These are phyloP conservation scores for Globisporangium spiculum DNA, from an alignment of 352 stramenopile genomes.

Conservation along the genomic window DNA sequence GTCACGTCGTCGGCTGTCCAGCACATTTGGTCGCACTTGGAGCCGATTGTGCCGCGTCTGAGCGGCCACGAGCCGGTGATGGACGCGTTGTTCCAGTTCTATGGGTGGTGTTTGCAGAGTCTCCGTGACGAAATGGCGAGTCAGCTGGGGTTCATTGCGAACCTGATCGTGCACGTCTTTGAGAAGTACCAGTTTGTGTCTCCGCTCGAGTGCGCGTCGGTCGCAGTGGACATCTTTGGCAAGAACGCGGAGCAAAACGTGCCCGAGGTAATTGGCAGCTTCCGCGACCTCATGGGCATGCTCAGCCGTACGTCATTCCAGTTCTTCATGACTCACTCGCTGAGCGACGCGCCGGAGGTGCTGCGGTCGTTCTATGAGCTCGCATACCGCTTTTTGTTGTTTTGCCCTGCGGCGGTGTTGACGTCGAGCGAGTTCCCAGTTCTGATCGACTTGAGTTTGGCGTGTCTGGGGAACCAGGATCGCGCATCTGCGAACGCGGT, in stretches of 20 bases:
- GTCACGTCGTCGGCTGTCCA: slow-evolving; percentile 49
- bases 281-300: slow-evolving; percentile 51
- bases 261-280: slow-evolving; percentile 41
- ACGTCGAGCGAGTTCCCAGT: slow-evolving; percentile 52
- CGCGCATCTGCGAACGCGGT: slow-evolving; percentile 63
- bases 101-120: slow-evolving; percentile 72
- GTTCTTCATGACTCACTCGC: slow-evolving; percentile 55
- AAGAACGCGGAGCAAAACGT: slow-evolving; percentile 31
- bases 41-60: slow-evolving; percentile 37
- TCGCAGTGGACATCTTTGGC: slow-evolving; percentile 69
- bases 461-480: slow-evolving; percentile 65
- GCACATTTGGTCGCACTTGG: slow-evolving; percentile 57
- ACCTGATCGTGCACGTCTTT: slow-evolving; percentile 60
- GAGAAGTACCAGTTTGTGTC: slow-evolving; percentile 48
- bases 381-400: slow-evolving; percentile 66
- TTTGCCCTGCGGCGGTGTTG: slow-evolving; percentile 62
- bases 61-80: slow-evolving; percentile 42
- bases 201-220: slow-evolving; percentile 61
- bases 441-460: slow-evolving; percentile 55
- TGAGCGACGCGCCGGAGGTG: slow-evolving; percentile 60
- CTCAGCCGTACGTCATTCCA: slow-evolving; percentile 63
- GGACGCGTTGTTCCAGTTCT: slow-evolving; percentile 62
- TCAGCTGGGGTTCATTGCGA: slow-evolving; percentile 47
- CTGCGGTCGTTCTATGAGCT: slow-evolving; percentile 67
- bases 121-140: slow-evolving; percentile 51